A percentile compares a stretch with the other conserved stretches of the same genome.
phyloP scores from a whole-genome alignment of 1,284 basidiomycete genomes.

The Apiotrichum brassicae region DNA sequence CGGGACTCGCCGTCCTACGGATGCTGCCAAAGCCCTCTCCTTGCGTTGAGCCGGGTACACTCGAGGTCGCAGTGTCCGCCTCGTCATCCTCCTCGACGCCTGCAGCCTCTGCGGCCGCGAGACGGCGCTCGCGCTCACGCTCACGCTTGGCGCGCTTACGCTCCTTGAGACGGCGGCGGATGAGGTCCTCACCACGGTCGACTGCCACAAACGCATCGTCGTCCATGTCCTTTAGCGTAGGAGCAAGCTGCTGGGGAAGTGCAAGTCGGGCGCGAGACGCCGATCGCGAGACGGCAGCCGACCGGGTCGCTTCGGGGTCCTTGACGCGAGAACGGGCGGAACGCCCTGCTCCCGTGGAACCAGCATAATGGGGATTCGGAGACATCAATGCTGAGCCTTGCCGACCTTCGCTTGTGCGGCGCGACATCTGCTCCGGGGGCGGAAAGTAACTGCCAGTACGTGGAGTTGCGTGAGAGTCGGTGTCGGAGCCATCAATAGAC shows the following conservation, averaged over 20 bases:
- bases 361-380: neutral
- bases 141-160: constrained; percentile 44
- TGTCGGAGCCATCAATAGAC: neutral
- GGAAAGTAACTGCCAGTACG: constrained; percentile 12
- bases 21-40: neutral
- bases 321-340: constrained; percentile 1
- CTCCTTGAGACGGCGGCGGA: constrained; percentile 51
- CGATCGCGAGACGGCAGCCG: constrained; percentile 9
- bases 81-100: constrained; percentile 17
- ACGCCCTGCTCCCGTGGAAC: neutral
- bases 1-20: neutral
- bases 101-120: constrained; percentile 18
- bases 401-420: constrained; percentile 7
- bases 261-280: constrained; percentile 12
- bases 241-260: neutral
- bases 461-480: constrained; percentile 8
- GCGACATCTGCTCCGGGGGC: neutral
- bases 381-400: neutral
- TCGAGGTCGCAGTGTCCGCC: neutral
- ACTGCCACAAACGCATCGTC: constrained; percentile 50
- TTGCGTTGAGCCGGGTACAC: neutral
- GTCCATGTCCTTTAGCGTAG: constrained; percentile 14
- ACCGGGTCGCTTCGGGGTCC: neutral
- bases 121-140: constrained; percentile 23
- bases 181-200: constrained; percentile 54